phyloP scores from a whole-genome alignment of 1,284 basidiomycete species.

The Hemileia vastatrix region DNA sequence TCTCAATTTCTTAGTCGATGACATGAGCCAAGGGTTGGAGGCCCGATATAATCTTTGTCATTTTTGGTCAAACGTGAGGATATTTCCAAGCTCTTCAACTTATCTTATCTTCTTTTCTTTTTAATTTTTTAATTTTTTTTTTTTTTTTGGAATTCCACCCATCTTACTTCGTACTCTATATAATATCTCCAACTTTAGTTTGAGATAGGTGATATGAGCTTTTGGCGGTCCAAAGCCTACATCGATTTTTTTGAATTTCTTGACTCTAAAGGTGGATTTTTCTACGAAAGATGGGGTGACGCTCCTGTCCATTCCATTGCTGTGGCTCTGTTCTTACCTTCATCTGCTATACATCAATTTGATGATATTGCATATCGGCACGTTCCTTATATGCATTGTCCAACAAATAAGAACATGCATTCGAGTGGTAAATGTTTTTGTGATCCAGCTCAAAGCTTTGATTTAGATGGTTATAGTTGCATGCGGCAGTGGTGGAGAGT shows the following conservation, averaged over 20 bases:
- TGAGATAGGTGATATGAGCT: slow-evolving; percentile 1
- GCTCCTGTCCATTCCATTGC: slow-evolving; percentile 6
- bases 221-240: slow-evolving; percentile 8
- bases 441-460: slow-evolving; percentile 24
- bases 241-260: background rate
- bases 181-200: background rate
- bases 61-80: slow-evolving; percentile 11
- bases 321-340: background rate
- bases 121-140: too few species aligned
- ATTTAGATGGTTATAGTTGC: slow-evolving; percentile 4
- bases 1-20: slow-evolving; percentile 1
- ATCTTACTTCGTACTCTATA: too few species aligned
- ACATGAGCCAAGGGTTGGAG: background rate
- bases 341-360: background rate
- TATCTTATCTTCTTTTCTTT: too few species aligned
- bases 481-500: slow-evolving; percentile 4
- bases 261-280: slow-evolving; percentile 1
- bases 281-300: slow-evolving; percentile 6
- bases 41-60: slow-evolving; percentile 11
- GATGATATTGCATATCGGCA: slow-evolving; percentile 54
- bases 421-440: slow-evolving; percentile 50
- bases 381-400: slow-evolving; percentile 58
- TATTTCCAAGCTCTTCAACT: too few species aligned
- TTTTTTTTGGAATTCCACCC: too few species aligned
- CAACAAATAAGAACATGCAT: slow-evolving; percentile 44